Conservation (phyloP, 768 basidiomycete species). For the Naganishia randhawae region DNA sequence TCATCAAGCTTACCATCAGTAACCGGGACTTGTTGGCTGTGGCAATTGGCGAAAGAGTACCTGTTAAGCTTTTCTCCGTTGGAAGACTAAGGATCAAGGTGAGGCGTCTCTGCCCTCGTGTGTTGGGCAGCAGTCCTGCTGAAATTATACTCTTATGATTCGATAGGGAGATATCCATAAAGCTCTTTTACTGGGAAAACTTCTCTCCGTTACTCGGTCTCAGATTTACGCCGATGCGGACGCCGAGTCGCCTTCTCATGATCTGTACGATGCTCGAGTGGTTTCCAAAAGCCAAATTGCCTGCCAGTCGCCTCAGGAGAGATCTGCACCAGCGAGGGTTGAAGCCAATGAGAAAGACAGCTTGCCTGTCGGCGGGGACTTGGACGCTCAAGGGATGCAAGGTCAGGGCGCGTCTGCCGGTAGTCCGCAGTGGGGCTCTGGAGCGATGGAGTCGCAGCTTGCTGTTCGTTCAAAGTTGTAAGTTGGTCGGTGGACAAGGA, state of each 20-base stretch:
- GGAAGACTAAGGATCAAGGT: constrained; percentile 12
- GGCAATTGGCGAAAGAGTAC: constrained; percentile 13
- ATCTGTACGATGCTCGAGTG: constrained; percentile 12
- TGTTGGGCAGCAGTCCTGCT: background rate
- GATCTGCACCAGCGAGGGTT: background rate
- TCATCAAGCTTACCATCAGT: constrained; percentile 10
- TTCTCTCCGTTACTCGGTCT: constrained; percentile 6
- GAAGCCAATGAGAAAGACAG: background rate
- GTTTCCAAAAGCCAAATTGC: too few relatives aligned
- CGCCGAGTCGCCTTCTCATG: constrained; percentile 11
- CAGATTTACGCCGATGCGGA: constrained; percentile 20
- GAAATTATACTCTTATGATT: too few relatives aligned
- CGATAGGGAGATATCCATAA: constrained; percentile 11
- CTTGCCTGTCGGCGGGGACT: background rate
- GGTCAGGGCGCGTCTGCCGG: constrained; percentile 17
- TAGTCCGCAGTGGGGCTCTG: constrained; percentile 1
- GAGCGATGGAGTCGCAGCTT: background rate
- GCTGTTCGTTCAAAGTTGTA: constrained; percentile 7
- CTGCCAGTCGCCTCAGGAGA: background rate
- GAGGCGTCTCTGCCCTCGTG: background rate
- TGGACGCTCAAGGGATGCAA: constrained; percentile 15
- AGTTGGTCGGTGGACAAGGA: background rate
- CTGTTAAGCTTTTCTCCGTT: constrained; percentile 9
- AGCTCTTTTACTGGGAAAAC: constrained; percentile 4
- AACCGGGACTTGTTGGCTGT: constrained; percentile 16